Base-by-base conservation (phyloP, 495 filamentous ascomycete species). In the Penicillium cataractarum region DNA sequence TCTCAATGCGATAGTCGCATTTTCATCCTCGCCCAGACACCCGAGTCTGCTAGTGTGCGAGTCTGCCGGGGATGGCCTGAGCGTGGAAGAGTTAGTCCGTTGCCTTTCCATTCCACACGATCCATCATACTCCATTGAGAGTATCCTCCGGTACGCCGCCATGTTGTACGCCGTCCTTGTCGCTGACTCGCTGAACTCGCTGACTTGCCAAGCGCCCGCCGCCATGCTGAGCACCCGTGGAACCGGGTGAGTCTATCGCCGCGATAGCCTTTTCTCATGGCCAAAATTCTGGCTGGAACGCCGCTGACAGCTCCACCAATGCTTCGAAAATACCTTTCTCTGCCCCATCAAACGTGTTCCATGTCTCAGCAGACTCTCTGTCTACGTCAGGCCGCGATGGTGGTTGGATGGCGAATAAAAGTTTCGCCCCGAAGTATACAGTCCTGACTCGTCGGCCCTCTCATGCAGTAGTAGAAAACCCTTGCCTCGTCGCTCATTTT, bases 401-500 rank as follows among this genome's bases (percentile, higher is more conserved):
- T 61, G 52, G 65, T 65, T 31, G n/a, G 40, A 59, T 27, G 49
- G 49, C 29, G 49, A 52, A 52, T 27, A 31, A n/a, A 40, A 39
- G 48, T 60, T 54, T 64, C 26, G 55, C 50, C 42, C 39, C 54
- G 56, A 55, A 60, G 54, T 64, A 62, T 64, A 64, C 24, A 32
- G 42, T 55, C 27, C 35, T n/a, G n/a, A n/a, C n/a, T n/a, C n/a
- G n/a, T 19, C 22, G 46, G n/a, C 32, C 29, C 42, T 33, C 52
- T 33, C 52, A 63, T 68, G 66, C 59, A 68, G 37, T 48, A 57
- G 29, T 52, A 57, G 29, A 60, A 63, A 54, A 60, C 69, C 69
- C 69, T 72, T 72, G 60, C 69, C 67, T 72, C 62, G 42, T 61
- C 57, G 49, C 62, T 65, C 56, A 58, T 62, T 46, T 65, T 59